These are phyloP conservation scores for Parachlorella kessleri DNA, from an alignment of 139 green algal genomes.

Conservation along the genomic window DNA sequence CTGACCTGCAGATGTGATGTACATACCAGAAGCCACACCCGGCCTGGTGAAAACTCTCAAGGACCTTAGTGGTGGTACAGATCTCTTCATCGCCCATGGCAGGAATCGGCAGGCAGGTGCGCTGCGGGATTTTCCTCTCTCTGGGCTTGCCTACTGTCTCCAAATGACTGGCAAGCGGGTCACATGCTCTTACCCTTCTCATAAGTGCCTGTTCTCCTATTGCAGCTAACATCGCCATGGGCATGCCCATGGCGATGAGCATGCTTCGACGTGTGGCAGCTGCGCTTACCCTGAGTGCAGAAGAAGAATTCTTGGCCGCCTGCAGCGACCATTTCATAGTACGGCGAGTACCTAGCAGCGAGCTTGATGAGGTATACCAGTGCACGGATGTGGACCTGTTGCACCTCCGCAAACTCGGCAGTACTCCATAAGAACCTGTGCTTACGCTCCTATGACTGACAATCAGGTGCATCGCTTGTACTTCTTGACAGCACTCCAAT, in stretches of 20 bases:
- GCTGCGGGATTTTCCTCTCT: too few relatives aligned
- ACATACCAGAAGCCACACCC: background rate
- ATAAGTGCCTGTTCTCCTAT: too few relatives aligned
- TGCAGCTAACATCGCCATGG: too few relatives aligned
- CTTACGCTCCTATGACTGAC: background rate
- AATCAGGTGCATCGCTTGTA: background rate
- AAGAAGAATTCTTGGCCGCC: constrained; percentile 42
- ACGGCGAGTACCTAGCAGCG: constrained; percentile 4
- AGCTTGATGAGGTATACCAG: constrained; percentile 58
- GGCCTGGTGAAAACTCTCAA: background rate
- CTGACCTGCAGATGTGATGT: background rate
- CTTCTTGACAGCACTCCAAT: background rate
- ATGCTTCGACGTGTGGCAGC: too few relatives aligned
- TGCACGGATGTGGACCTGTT: constrained; percentile 60
- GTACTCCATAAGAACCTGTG: background rate
- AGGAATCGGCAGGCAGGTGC: background rate
- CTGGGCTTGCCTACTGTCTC: too few relatives aligned
- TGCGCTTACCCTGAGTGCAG: too few relatives aligned
- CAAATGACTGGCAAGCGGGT: too few relatives aligned
- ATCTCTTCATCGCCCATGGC: background rate
- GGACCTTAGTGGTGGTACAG: background rate
- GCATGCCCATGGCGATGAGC: too few relatives aligned
- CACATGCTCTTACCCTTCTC: too few relatives aligned
- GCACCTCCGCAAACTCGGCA: constrained; percentile 3
- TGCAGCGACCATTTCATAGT: constrained; percentile 22